phyloP scores from a whole-genome alignment of 2,329 filamentous ascomycete species.

The Fusarium zealandicum region DNA sequence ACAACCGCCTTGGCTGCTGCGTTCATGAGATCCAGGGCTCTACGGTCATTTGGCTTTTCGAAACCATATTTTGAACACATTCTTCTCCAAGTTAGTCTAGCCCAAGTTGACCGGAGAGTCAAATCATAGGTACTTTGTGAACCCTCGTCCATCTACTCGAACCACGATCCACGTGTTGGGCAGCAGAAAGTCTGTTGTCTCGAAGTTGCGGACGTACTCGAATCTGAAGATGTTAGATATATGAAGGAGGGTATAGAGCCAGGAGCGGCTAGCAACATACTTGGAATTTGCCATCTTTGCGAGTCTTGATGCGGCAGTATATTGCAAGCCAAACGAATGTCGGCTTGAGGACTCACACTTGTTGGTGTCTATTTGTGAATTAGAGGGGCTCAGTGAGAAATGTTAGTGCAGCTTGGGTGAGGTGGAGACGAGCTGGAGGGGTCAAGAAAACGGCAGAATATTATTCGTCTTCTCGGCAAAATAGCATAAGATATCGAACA shows the following conservation, averaged over 20 bases:
- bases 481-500: no score
- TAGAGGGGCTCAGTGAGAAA: slow-evolving; percentile 38
- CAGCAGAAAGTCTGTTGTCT: slow-evolving; percentile 80
- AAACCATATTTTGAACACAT: slow-evolving; percentile 86
- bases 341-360: slow-evolving; percentile 3
- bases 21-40: slow-evolving; percentile 94
- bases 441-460: no score
- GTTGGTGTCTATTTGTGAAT: slow-evolving; percentile 25
- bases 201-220: slow-evolving; percentile 91
- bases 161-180: slow-evolving; percentile 97
- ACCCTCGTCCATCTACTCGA: slow-evolving; percentile 90
- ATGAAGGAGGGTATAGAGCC: background rate
- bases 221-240: slow-evolving; percentile 64
- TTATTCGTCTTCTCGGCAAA: no score
- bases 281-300: slow-evolving; percentile 63
- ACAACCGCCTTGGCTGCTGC: slow-evolving; percentile 85
- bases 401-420: slow-evolving; percentile 38
- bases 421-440: slow-evolving; percentile 18
- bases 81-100: slow-evolving; percentile 53
- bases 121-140: slow-evolving; percentile 77
- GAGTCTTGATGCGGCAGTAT: slow-evolving; percentile 2
- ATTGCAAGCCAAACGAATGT: slow-evolving; percentile 1
- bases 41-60: slow-evolving; percentile 88
- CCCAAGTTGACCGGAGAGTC: background rate
- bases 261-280: slow-evolving; percentile 44